Base-by-base conservation (phyloP, 2,329 filamentous ascomycete species). In the Alternaria sp. region DNA sequence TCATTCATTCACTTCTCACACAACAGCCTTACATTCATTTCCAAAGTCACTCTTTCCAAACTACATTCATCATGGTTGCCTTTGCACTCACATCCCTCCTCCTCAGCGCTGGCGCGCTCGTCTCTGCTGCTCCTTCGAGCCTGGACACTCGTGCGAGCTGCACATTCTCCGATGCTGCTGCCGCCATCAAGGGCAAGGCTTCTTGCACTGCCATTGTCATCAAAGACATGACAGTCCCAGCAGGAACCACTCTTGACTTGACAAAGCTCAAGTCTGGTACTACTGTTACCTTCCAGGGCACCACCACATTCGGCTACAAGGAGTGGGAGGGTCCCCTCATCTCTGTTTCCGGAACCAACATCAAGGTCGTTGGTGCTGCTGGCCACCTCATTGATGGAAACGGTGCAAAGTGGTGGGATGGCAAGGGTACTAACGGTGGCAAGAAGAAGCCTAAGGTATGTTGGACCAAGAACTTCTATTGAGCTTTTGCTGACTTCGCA, bases 271-370 rank as follows among this genome's bases (percentile, higher is more conserved):
- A 80, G 1, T 71, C 76, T 18, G 84, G 83, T 63, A 87, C 86
- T 14, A 82, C 76, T 57, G 83, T 90, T 63, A 86, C 85, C 67
- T 91, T 91, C 77, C 76, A 86, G 59, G 90, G 89, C 44, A 86
- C 82, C 14, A 91, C 89, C n/a, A 87, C 85, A 55, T 92, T 89
- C 70, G 89, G 82, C 20, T 90, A 90, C 79, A 81, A 86, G 64
- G 85, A 89, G 69, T 91, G 89, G 89, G 74, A 75, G 2, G 89
- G 89, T 0, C 89, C 89, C 45, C 81, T 92, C 14, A 83, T 92
- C 68, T 83, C 84, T 28, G 81, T 91, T 63, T 85, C 85, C 1
- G 89, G 89, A 41, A 78, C 63, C 54, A 73, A 87, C 63, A 86
- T 90, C 71, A 85, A 83, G 63, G 87, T 90, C 65, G 86, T 83